These are phyloP conservation scores for Batkoa obscura DNA, from an alignment of 371 early-diverging fungal genomes.

Conservation along the genomic window DNA sequence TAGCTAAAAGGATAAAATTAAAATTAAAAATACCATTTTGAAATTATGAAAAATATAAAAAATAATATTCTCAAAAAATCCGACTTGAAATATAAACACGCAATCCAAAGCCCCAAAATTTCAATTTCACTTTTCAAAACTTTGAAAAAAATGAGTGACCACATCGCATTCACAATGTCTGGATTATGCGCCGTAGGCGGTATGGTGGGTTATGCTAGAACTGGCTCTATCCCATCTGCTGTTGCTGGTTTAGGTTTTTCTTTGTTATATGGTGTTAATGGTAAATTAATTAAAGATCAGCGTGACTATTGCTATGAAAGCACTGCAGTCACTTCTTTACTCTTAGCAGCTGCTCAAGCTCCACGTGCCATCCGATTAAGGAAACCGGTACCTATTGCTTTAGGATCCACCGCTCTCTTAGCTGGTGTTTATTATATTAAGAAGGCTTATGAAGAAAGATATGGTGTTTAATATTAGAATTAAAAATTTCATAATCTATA, in stretches of 20 bases:
- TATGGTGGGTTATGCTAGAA: constrained; percentile 2
- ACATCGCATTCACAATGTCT: constrained; percentile 4
- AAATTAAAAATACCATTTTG: too few relatives aligned
- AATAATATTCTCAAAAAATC: too few relatives aligned
- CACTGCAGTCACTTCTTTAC: not conserved
- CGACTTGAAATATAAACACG: too few relatives aligned
- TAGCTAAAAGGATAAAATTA: too few relatives aligned
- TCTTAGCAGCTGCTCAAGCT: not conserved
- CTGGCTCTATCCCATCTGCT: constrained; percentile 3
- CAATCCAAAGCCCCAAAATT: too few relatives aligned
- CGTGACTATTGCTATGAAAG: not conserved
- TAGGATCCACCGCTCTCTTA: not conserved
- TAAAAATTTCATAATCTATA: too few relatives aligned
- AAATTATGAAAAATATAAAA: too few relatives aligned
- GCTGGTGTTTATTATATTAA: not conserved
- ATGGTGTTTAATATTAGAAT: constrained; percentile 4
- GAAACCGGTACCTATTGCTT: constrained; percentile 4
- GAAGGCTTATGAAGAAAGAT: constrained; percentile 1
- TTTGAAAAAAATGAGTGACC: constrained; percentile 6
- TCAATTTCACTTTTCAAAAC: too few relatives aligned
- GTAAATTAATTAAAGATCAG: not conserved
- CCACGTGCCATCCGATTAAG: not conserved
- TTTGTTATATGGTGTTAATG: not conserved
- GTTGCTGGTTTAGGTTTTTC: constrained; percentile 1
- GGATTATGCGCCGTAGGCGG: constrained; percentile 2